A percentile compares a stretch with the other conserved stretches of the same genome.
Conservation (phyloP, 108 stramenopile species). For the Pseudonitzschia multiseries region DNA sequence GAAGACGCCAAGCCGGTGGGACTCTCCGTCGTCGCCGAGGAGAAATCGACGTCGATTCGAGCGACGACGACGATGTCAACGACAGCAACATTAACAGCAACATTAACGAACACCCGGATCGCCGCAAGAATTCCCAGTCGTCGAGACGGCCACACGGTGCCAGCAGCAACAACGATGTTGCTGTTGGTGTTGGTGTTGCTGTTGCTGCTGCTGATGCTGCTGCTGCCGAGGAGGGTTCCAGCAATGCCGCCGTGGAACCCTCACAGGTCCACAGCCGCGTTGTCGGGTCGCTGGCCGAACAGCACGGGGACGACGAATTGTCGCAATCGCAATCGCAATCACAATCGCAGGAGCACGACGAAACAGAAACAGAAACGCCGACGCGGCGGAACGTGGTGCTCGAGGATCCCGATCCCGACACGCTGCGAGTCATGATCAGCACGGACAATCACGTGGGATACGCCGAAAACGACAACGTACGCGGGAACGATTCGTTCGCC, state of each 20-base stretch:
- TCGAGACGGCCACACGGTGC: background rate
- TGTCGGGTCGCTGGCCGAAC: too few species aligned
- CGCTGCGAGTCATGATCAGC: constrained; percentile 85
- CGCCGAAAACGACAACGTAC: constrained; percentile 89
- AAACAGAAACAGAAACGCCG: background rate
- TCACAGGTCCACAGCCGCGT: too few species aligned
- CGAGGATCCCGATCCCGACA: constrained; percentile 47
- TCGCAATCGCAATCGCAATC: too few species aligned
- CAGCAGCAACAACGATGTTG: too few species aligned
- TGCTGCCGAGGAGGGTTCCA: too few species aligned
- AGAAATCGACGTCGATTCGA: constrained; percentile 3
- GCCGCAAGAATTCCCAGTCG: background rate
- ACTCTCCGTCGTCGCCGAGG: constrained; percentile 2
- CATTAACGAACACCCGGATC: background rate
- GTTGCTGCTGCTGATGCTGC: too few species aligned
- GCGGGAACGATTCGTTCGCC: constrained; percentile 90
- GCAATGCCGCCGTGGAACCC: too few species aligned
- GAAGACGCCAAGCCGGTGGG: background rate
- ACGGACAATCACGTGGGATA: constrained; percentile 98
- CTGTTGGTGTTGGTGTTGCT: too few species aligned
- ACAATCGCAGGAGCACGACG: too few species aligned
- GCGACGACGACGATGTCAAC: background rate
- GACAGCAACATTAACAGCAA: background rate
- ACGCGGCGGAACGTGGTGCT: background rate
- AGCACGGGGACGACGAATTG: too few species aligned